A percentile compares a stretch with the other conserved stretches of the same genome.
Evolutionary conservation across 805 yeast genomes (phyloP).

Genomic region (Candida wancherniae): DNA sequence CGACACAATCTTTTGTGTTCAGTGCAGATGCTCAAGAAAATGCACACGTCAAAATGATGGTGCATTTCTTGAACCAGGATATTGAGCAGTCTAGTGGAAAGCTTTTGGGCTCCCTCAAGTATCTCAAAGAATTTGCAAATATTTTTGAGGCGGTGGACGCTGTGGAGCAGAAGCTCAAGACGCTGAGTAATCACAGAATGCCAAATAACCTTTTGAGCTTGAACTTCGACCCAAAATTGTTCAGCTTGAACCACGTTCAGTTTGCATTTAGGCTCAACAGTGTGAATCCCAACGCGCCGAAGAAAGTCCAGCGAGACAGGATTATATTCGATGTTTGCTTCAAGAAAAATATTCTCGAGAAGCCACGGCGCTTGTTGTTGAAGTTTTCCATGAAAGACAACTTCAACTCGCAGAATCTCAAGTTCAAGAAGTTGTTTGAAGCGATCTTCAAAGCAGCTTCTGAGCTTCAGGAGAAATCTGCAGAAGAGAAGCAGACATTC

Average conservation of each 20-base stretch:
- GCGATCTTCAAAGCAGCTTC: slow-evolving; percentile 11
- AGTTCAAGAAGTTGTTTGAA: slow-evolving; percentile 37
- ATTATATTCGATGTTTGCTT: slow-evolving; percentile 26
- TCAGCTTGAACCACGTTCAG: slow-evolving; percentile 28
- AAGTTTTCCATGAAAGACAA: slow-evolving; percentile 35
- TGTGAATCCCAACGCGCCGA: slow-evolving; percentile 20
- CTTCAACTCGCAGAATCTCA: slow-evolving; percentile 31
- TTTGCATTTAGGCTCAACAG: slow-evolving; percentile 29
- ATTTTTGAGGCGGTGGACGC: slow-evolving; percentile 22
- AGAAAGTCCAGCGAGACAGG: slow-evolving; percentile 33
- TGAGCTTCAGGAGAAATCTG: slow-evolving; percentile 11
- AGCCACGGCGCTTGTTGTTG: slow-evolving; percentile 16
- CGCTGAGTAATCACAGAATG: slow-evolving; percentile 13
- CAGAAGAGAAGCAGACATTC: slow-evolving; percentile 10
- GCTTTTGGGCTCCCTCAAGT: slow-evolving; percentile 32
- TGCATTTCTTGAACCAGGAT: slow-evolving; percentile 23
- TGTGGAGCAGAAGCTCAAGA: slow-evolving; percentile 10
- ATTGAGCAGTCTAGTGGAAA: slow-evolving; percentile 8
- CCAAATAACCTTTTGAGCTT: slow-evolving; percentile 30
- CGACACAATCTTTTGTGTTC: slow-evolving; percentile 4
- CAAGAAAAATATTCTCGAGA: slow-evolving; percentile 29
- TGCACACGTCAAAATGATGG: slow-evolving; percentile 15
- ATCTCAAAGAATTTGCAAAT: slow-evolving; percentile 29
- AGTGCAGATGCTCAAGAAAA: slow-evolving; percentile 10
- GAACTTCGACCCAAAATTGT: slow-evolving; percentile 28